Evolutionary conservation across 192 early-diverging fungal species (phyloP).

Genomic region (Cladochytrium replicatum): DNA sequence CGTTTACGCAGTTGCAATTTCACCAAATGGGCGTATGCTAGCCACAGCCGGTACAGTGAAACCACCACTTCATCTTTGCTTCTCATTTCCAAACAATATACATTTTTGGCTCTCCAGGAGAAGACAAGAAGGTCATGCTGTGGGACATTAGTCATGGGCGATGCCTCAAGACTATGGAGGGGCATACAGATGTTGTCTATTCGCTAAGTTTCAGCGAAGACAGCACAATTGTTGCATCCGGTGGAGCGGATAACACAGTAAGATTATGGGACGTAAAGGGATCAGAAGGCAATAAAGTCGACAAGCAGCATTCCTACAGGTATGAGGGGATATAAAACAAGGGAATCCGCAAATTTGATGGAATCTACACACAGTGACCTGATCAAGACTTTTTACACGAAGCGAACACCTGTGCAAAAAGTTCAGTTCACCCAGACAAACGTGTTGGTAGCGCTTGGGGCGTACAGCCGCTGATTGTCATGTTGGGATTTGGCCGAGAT

Average conservation of each 20-base stretch:
- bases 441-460: conserved; percentile 74
- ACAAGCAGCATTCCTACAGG: conserved; percentile 9
- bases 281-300: conserved; percentile 24
- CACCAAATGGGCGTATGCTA: conserved; percentile 82
- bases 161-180: conserved; percentile 70
- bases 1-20: conserved; percentile 76
- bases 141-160: conserved; percentile 89
- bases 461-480: conserved; percentile 44
- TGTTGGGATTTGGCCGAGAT: no score
- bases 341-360: neutral
- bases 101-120: conserved; percentile 34
- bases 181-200: conserved; percentile 76
- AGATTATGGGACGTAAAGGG: conserved; percentile 80
- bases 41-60: conserved; percentile 71
- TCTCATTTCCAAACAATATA: conserved; percentile 4
- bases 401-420: conserved; percentile 81
- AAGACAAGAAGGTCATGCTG: conserved; percentile 66
- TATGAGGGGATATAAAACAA: conserved; percentile 1
- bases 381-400: conserved; percentile 73
- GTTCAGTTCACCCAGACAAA: conserved; percentile 79
- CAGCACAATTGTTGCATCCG: conserved; percentile 70
- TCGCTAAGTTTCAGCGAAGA: conserved; percentile 79
- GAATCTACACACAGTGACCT: conserved; percentile 31
- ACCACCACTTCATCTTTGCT: conserved; percentile 1
- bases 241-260: conserved; percentile 80